Conservation (phyloP, 352 stramenopile species). For the Ochromonadaceae sp. region DNA sequence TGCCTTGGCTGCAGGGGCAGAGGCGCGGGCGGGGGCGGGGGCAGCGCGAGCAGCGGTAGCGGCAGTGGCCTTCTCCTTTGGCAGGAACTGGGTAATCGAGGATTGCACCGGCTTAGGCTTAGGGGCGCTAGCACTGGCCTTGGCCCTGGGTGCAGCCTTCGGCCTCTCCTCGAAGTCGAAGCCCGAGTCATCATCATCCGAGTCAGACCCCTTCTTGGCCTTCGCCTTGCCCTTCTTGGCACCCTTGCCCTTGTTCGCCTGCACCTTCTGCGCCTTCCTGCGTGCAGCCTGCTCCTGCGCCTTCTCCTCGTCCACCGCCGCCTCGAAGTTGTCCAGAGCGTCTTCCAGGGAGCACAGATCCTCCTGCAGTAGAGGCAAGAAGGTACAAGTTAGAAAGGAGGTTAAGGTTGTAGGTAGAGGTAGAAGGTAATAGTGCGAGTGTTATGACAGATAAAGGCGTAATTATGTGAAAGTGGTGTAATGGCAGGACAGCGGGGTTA, state of each 20-base stretch:
- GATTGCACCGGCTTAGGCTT: neutral
- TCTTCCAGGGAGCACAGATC: constrained; percentile 57
- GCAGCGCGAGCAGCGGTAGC: neutral
- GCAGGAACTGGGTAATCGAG: too few species aligned
- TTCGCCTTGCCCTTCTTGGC: constrained; percentile 27
- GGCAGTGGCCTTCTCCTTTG: neutral
- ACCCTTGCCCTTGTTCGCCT: constrained; percentile 1
- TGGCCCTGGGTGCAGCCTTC: constrained; percentile 19
- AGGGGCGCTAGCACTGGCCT: neutral
- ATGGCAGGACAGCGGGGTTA: too few species aligned
- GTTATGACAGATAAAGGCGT: too few species aligned
- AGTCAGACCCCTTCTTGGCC: constrained; percentile 15
- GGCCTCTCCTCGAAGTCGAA: constrained; percentile 30
- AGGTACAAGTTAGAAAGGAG: too few species aligned
- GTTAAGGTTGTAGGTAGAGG: too few species aligned
- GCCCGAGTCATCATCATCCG: constrained; percentile 32
- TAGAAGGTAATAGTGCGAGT: too few species aligned
- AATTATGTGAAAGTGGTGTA: too few species aligned
- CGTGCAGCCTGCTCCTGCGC: neutral
- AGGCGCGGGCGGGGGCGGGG: too few species aligned
- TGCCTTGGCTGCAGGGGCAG: too few species aligned
- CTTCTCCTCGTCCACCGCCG: constrained; percentile 31
- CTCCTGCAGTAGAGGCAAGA: too few species aligned
- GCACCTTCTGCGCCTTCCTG: neutral
- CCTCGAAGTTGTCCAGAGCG: constrained; percentile 45